Conservation (phyloP, 2,329 filamentous ascomycete species). For the Exophiala calicioides region DNA sequence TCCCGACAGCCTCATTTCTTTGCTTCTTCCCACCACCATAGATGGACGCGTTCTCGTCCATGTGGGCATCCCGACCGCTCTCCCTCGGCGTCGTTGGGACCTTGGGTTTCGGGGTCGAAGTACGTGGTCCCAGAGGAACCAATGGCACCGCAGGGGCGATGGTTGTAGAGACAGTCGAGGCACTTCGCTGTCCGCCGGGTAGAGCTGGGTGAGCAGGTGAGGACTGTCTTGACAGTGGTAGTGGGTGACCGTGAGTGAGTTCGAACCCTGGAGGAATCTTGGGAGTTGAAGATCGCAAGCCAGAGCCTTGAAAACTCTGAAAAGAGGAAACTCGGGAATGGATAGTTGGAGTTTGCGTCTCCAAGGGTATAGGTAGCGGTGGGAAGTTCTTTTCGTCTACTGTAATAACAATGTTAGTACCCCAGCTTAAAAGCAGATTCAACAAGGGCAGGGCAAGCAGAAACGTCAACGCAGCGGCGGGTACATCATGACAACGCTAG, state of each 20-base stretch:
- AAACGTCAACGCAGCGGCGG: slow-evolving; percentile 25
- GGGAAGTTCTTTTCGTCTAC: slow-evolving; percentile 51
- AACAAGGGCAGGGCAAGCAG: slow-evolving; percentile 19
- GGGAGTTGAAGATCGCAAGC: slow-evolving; percentile 30
- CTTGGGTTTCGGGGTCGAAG: slow-evolving; percentile 32
- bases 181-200: slow-evolving; percentile 50
- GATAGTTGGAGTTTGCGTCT: slow-evolving; percentile 38
- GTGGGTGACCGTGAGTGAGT: slow-evolving; percentile 53
- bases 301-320: slow-evolving; percentile 29
- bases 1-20: slow-evolving; percentile 35
- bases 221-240: slow-evolving; percentile 32
- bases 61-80: background rate
- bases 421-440: slow-evolving; percentile 10
- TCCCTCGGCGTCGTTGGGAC: slow-evolving; percentile 16
- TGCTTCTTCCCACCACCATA: slow-evolving; percentile 1
- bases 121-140: slow-evolving; percentile 28
- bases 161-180: slow-evolving; percentile 34
- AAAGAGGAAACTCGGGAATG: slow-evolving; percentile 40
- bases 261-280: slow-evolving; percentile 34
- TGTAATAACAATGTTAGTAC: slow-evolving; percentile 35
- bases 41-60: slow-evolving; percentile 5
- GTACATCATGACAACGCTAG: slow-evolving; percentile 15
- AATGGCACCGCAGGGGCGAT: slow-evolving; percentile 38
- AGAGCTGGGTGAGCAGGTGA: slow-evolving; percentile 32
- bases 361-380: slow-evolving; percentile 41